Evolutionary conservation across 2,329 filamentous ascomycete genomes (phyloP).

Genomic region (Teratosphaeria gauchensis): DNA sequence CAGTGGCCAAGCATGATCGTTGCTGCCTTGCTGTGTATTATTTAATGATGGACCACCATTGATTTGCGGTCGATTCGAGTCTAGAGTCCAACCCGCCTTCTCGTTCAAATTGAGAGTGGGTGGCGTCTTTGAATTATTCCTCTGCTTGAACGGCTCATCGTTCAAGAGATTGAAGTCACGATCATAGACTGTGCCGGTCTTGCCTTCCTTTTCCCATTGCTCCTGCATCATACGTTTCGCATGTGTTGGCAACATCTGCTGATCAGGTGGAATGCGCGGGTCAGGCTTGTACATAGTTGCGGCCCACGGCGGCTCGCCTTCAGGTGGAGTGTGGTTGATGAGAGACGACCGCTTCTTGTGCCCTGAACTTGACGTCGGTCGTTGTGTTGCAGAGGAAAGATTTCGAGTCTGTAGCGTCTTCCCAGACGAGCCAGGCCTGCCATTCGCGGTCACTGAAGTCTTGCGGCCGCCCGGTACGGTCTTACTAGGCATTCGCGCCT

Average conservation of each 20-base stretch:
- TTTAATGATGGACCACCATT: background rate
- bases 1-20: conserved; percentile 14
- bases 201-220: conserved; percentile 64
- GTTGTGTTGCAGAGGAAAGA: background rate
- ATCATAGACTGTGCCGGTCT: conserved; percentile 72
- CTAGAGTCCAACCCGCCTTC: conserved; percentile 1
- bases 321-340: conserved; percentile 57
- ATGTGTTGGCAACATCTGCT: conserved; percentile 91
- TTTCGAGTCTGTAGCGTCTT: background rate
- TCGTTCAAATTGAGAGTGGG: conserved; percentile 1
- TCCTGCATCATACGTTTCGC: conserved; percentile 86
- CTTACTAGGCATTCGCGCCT: conserved; percentile 32
- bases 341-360: conserved; percentile 41
- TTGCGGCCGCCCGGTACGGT: conserved; percentile 23
- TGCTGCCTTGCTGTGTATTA: background rate
- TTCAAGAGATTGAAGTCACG: conserved; percentile 78
- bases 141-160: conserved; percentile 41
- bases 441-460: conserved; percentile 5
- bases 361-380: conserved; percentile 9
- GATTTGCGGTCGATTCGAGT: background rate
- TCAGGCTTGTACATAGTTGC: conserved; percentile 92
- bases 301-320: conserved; percentile 94
- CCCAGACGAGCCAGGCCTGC: conserved; percentile 12
- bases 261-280: conserved; percentile 82
- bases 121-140: conserved; percentile 28